phyloP scores from a whole-genome alignment of 352 stramenopile species.

The Phytophthora melonis region DNA sequence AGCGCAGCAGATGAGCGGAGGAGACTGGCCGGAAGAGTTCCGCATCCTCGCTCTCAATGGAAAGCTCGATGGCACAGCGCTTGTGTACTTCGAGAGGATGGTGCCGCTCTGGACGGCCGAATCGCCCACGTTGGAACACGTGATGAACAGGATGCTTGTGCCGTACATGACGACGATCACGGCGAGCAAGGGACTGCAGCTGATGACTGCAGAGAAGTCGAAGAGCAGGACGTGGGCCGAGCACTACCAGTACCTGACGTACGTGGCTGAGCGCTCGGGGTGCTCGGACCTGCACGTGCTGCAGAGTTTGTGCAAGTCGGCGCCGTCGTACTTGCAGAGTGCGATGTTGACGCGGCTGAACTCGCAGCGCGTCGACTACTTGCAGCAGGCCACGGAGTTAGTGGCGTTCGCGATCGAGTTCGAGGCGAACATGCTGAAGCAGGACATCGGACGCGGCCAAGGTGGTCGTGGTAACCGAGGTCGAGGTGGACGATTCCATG shows the following conservation, averaged over 20 bases:
- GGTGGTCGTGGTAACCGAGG: neutral
- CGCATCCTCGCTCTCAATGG: too few relatives aligned
- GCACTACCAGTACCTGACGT: slow-evolving; percentile 18
- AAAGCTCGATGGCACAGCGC: too few relatives aligned
- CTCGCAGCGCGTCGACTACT: slow-evolving; percentile 1
- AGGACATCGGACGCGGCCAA: neutral
- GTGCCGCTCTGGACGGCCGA: too few relatives aligned
- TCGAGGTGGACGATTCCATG: neutral
- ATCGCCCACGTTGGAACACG: too few relatives aligned
- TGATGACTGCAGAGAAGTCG: slow-evolving; percentile 9
- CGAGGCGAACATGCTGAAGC: slow-evolving; percentile 4
- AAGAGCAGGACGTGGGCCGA: slow-evolving; percentile 3
- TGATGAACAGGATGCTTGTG: too few relatives aligned
- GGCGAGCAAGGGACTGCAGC: too few relatives aligned
- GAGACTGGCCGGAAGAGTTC: too few relatives aligned
- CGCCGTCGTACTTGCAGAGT: neutral
- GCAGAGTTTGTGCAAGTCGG: slow-evolving; percentile 12
- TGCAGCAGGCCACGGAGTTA: slow-evolving; percentile 7
- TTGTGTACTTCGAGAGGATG: too few relatives aligned
- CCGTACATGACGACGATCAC: too few relatives aligned
- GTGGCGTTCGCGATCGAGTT: slow-evolving; percentile 6
- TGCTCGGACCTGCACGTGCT: slow-evolving; percentile 3
- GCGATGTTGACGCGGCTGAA: slow-evolving; percentile 10
- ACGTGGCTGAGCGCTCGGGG: slow-evolving; percentile 4
- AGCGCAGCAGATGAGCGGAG: slow-evolving; percentile 8